Evolutionary conservation across 1,139 yeast species (phyloP).

Genomic region (Scheffersomyces segobiensis): DNA sequence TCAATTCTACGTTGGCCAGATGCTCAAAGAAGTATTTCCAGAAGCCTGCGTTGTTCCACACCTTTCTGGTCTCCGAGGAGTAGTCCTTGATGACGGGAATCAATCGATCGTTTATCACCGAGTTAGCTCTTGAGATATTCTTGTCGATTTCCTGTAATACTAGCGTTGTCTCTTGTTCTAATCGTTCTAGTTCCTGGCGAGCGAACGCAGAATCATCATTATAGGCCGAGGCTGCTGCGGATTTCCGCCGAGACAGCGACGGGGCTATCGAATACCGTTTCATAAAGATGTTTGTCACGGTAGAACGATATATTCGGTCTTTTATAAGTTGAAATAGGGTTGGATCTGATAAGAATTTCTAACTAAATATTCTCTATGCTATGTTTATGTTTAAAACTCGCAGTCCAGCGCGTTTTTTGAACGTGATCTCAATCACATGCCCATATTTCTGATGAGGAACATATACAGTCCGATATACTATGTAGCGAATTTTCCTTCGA

Average conservation of each 20-base stretch:
- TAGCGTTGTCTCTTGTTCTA: slow-evolving; percentile 81
- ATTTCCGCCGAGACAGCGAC: slow-evolving; percentile 38
- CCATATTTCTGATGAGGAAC: not conserved
- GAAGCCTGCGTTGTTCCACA: slow-evolving; percentile 64
- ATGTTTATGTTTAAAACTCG: not conserved
- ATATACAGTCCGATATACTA: no score
- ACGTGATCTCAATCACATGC: not conserved
- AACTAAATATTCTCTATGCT: not conserved
- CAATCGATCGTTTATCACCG: slow-evolving; percentile 59
- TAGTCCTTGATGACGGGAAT: slow-evolving; percentile 63
- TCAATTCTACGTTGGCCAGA: slow-evolving; percentile 67
- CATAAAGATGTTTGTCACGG: slow-evolving; percentile 16
- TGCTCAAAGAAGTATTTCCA: slow-evolving; percentile 79
- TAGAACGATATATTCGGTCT: not conserved
- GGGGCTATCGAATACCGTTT: slow-evolving; percentile 45
- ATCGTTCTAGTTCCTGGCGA: slow-evolving; percentile 57
- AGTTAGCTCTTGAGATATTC: slow-evolving; percentile 63
- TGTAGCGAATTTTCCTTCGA: no score
- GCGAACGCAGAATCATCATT: slow-evolving; percentile 29
- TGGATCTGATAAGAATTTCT: not conserved
- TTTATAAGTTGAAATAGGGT: not conserved
- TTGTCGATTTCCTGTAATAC: slow-evolving; percentile 79
- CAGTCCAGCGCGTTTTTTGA: not conserved
- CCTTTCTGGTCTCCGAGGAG: slow-evolving; percentile 52
- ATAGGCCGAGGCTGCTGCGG: slow-evolving; percentile 19